These are phyloP conservation scores for Talaromyces proteolyticus DNA, from an alignment of 495 filamentous ascomycete genomes.

Conservation along the genomic window DNA sequence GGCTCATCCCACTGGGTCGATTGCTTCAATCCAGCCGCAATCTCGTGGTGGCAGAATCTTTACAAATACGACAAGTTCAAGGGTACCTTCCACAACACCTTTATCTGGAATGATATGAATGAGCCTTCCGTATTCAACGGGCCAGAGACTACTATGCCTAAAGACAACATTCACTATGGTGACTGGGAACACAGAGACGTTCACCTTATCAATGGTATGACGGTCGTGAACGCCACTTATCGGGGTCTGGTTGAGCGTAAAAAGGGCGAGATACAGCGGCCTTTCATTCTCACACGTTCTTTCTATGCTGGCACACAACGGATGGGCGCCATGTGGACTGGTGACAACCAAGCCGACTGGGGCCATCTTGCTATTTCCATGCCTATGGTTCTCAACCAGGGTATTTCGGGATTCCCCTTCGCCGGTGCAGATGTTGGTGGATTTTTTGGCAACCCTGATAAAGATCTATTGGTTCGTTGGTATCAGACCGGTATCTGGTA, in stretches of 20 bases:
- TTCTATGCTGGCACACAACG: slow-evolving; percentile 90
- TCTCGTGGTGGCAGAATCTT: slow-evolving; percentile 81
- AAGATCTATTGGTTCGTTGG: slow-evolving; percentile 88
- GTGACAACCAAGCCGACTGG: slow-evolving; percentile 93
- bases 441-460: slow-evolving; percentile 94
- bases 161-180: slow-evolving; percentile 87
- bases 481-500: slow-evolving; percentile 97
- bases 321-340: slow-evolving; percentile 94
- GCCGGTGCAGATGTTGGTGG: slow-evolving; percentile 94
- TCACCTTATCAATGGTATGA: slow-evolving; percentile 92
- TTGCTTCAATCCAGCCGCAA: slow-evolving; percentile 81
- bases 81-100: slow-evolving; percentile 74
- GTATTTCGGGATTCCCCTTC: slow-evolving; percentile 90
- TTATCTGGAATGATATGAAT: slow-evolving; percentile 99
- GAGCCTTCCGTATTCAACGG: slow-evolving; percentile 98
- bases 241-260: slow-evolving; percentile 75
- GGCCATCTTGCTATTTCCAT: slow-evolving; percentile 78
- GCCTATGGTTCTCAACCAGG: slow-evolving; percentile 89
- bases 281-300: slow-evolving; percentile 87
- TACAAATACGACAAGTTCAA: slow-evolving; percentile 86
- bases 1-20: slow-evolving; percentile 95
- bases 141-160: slow-evolving; percentile 95
- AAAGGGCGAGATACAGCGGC: slow-evolving; percentile 69
- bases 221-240: slow-evolving; percentile 88
- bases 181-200: slow-evolving; percentile 97